Base-by-base conservation (phyloP, 352 stramenopile genomes). In the Globisporangium okanoganense region DNA sequence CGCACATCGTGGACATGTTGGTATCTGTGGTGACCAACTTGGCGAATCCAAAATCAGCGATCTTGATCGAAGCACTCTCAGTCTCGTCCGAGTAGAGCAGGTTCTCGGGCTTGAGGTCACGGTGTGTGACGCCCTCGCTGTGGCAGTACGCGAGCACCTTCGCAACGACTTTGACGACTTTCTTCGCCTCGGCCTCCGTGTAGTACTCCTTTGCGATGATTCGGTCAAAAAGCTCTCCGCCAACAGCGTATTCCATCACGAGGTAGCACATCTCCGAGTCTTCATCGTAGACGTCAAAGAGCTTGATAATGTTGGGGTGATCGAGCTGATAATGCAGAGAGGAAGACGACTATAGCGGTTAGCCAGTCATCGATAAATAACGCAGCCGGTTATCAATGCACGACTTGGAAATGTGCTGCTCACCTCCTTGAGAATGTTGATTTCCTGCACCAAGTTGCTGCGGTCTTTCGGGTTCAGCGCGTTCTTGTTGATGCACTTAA, bases 21-120 rank as follows among this genome's bases (percentile, higher is more conserved):
- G 76, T 88, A 51, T 89, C 83, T 18, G 82, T 68, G 3, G 78
- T 89, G n/a, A 87, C 80, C 29, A 92, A 70, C 64, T 95, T 95
- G 47, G 82, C 84, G 49, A 95, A 92, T 10, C 83, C 85, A 72
- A 98, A 98, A 66, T 98, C 92, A 8, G 90, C 91, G 56, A 98
- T 92, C 73, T 99, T 98, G 65, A 99, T 96, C 56, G 85, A 66
- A 7, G 95, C 84, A 62, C 93, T 81, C 40, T 97, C 82, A 18
- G 75, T 86, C 25, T 83, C 75, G 67, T 88, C 75, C 7, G 81
- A 67, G 54, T 98, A 92, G 27, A 99, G 73, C 38, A 99, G 71
- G 72, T 99, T 99, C 77, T 99, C 94, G 13, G 96, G 95, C 69
- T 99, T 99, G 56, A 99, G 81, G 70, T 99, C 96, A n/a, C 94